Evolutionary conservation across 495 filamentous ascomycete species (phyloP).

Genomic region (Paragyromitra xinjiangensis): DNA sequence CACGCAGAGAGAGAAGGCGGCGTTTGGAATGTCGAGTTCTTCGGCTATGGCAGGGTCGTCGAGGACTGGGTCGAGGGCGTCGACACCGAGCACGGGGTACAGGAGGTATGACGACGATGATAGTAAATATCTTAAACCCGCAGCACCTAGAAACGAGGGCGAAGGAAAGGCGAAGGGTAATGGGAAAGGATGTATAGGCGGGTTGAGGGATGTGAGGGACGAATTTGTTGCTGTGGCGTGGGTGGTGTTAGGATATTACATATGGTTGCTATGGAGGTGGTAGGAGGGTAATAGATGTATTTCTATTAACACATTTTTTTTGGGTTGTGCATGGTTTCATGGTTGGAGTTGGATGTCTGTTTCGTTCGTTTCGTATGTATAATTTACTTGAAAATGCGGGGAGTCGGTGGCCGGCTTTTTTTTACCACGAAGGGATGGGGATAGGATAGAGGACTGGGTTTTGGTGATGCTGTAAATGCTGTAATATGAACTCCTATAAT

Average conservation of each 20-base stretch:
- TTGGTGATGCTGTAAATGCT: background rate
- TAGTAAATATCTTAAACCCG: conserved; percentile 39
- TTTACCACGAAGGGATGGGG: background rate
- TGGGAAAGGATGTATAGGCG: conserved; percentile 32
- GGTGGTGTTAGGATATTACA: conserved; percentile 64
- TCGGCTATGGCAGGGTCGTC: conserved; percentile 27
- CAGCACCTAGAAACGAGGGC: background rate
- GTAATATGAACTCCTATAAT: background rate
- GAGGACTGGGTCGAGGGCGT: conserved; percentile 12
- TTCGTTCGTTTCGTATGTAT: conserved; percentile 3
- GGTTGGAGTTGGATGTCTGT: background rate
- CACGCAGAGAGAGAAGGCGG: conserved; percentile 19
- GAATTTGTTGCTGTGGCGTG: conserved; percentile 60
- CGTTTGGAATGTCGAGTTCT: conserved; percentile 48
- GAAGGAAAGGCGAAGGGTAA: conserved; percentile 24
- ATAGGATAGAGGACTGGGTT: background rate
- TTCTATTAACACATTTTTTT: conserved; percentile 19
- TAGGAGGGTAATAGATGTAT: conserved; percentile 51
- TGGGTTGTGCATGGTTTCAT: conserved; percentile 1
- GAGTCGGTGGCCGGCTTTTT: background rate
- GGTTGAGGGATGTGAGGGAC: conserved; percentile 39
- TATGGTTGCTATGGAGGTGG: conserved; percentile 66
- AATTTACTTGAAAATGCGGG: background rate
- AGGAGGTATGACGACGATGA: conserved; percentile 25
- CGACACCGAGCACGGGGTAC: conserved; percentile 15